Evolutionary conservation across 129 eudicot genomes (phyloP), one percentile per base, ranked within the genome.

Genomic region (Oenanthe sinensis): DNA sequence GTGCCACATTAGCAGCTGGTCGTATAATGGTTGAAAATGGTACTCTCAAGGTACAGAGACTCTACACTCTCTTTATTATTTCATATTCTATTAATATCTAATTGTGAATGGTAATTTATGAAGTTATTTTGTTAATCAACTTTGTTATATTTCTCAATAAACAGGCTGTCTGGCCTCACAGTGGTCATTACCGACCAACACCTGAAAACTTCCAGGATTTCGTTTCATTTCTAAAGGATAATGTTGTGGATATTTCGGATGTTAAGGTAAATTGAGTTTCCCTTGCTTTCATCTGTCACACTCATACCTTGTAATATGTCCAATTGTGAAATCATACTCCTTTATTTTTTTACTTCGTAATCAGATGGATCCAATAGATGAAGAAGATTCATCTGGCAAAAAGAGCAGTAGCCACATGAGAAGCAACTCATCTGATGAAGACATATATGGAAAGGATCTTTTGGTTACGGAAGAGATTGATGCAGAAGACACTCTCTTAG

Each of bases 151-250:
- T 39, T 80, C 45, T 77, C 48, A 46, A 77, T 67, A 74, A 70
- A 87, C 87, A 93, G 98, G 96, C 93, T 79, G 91, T 96, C 68
- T 96, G 99, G 99, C 99, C 97, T 85, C 95, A 96, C 84, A 96
- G 99, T 70, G 97, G 99, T 22, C 99, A 96, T 80, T 96, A 92
- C 78, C 88, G 84, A 44, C 99, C 99, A 28, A 96, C 99, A 2
- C 87, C 83, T 62, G 99, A 96, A 79, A 92, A 92, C 65, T 96
- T 96, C 65, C 89, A 90, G 78, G 97, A 92, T 71, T 92, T 96
- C 37, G 54, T 90, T 46, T 86, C 89, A 4, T 96, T 92, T 75
- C 91, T 96, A 15, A 85, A 72, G 72, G 97, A 92, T 42, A 89
- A 92, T 78, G 70, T 84, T 44, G 90, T 96, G 63, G 97, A 96